These are phyloP conservation scores for Petasospora fabianii DNA, from an alignment of 1,139 yeast species.

Conservation along the genomic window DNA sequence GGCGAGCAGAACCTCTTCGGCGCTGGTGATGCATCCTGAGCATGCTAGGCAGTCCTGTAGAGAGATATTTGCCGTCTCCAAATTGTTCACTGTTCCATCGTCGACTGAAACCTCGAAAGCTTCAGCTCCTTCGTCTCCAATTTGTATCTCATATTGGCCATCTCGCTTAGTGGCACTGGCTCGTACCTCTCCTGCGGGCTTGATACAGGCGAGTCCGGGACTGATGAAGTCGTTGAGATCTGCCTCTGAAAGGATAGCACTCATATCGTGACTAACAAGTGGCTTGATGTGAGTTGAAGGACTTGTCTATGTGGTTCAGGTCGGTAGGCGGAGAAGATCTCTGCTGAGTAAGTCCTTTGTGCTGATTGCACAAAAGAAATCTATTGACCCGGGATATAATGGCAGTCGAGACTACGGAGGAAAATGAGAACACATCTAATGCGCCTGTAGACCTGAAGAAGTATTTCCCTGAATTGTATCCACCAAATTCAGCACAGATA, in stretches of 20 bases:
- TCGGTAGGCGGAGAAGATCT: not conserved
- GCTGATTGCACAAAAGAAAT: not conserved
- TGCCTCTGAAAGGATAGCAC: slow-evolving; percentile 81
- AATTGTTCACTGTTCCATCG: slow-evolving; percentile 42
- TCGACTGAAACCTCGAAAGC: slow-evolving; percentile 60
- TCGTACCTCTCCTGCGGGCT: slow-evolving; percentile 58
- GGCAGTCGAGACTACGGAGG: too few relatives aligned
- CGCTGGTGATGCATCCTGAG: slow-evolving; percentile 94
- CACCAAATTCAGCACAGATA: too few relatives aligned
- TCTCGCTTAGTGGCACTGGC: slow-evolving; percentile 26
- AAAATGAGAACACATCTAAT: too few relatives aligned
- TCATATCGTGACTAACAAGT: too few relatives aligned
- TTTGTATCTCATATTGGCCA: slow-evolving; percentile 52
- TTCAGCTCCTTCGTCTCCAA: slow-evolving; percentile 60
- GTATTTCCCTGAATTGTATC: too few relatives aligned
- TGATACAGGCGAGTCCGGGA: slow-evolving; percentile 93
- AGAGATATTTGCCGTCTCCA: slow-evolving; percentile 84
- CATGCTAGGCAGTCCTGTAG: slow-evolving; percentile 94
- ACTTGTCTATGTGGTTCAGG: not conserved
- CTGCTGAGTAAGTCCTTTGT: not conserved
- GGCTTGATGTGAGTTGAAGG: too few relatives aligned
- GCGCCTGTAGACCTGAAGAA: too few relatives aligned
- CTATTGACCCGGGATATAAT: slow-evolving; percentile 7
- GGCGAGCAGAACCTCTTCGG: slow-evolving; percentile 89
- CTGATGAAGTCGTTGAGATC: slow-evolving; percentile 92